Conservation (phyloP, 140 eudicot species). For the Flaveria floridana region DNA sequence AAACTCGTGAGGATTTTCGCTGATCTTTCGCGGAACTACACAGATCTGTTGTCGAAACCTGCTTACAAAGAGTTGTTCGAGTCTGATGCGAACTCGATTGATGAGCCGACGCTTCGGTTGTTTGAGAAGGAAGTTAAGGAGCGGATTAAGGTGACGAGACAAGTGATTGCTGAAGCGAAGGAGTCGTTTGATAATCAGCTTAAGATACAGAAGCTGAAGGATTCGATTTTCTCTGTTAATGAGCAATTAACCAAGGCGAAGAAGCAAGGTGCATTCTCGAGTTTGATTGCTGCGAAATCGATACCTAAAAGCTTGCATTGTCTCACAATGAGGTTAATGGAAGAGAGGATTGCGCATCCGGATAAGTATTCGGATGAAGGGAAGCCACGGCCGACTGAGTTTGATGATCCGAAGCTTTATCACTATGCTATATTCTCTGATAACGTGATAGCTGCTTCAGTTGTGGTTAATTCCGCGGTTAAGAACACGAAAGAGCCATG, state of each 20-base stretch:
- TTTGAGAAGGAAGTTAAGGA: conserved; percentile 94
- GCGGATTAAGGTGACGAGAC: conserved; percentile 76
- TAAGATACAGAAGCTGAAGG: conserved; percentile 90
- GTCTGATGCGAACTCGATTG: conserved; percentile 54
- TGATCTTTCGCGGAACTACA: conserved; percentile 65
- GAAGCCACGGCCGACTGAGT: conserved; percentile 55
- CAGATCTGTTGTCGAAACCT: conserved; percentile 67
- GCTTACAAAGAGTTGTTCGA: conserved; percentile 49
- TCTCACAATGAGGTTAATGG: conserved; percentile 86
- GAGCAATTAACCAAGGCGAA: conserved; percentile 87
- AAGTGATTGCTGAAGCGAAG: conserved; percentile 79
- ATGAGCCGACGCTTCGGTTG: conserved; percentile 58
- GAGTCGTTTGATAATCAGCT: conserved; percentile 90
- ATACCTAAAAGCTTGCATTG: conserved; percentile 91
- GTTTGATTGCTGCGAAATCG: conserved; percentile 93
- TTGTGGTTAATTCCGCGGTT: conserved; percentile 90
- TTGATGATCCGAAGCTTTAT: conserved; percentile 85
- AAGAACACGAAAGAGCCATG: conserved; percentile 82
- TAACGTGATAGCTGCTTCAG: conserved; percentile 89
- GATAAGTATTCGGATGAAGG: conserved; percentile 86
- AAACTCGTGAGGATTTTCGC: conserved; percentile 79
- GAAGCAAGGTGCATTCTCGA: conserved; percentile 92
- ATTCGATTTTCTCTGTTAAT: conserved; percentile 72
- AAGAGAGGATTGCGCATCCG: conserved; percentile 82
- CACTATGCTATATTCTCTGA: conserved; percentile 91